A percentile compares a stretch with the other conserved stretches of the same genome.
Evolutionary conservation across 2,329 filamentous ascomycete genomes (phyloP).

Genomic region (Xylariaceae sp.): DNA sequence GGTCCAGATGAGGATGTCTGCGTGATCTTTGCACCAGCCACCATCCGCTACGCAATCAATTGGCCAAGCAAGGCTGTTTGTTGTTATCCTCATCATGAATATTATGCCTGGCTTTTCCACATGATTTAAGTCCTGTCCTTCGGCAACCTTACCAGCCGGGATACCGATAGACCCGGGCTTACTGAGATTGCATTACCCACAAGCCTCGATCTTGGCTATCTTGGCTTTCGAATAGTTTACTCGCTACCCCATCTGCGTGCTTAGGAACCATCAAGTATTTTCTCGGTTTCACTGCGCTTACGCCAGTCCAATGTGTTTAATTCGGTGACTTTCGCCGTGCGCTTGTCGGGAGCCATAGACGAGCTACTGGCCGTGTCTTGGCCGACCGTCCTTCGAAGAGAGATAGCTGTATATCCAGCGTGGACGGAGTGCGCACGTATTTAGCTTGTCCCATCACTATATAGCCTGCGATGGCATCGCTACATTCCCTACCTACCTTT

Average conservation of each 20-base stretch:
- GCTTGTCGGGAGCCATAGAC: slow-evolving; percentile 19
- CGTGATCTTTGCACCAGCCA: slow-evolving; percentile 31
- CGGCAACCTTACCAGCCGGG: neutral
- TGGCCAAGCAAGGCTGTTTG: slow-evolving; percentile 4
- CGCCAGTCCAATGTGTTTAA: slow-evolving; percentile 22
- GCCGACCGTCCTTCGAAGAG: slow-evolving; percentile 5
- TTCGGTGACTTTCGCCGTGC: slow-evolving; percentile 21
- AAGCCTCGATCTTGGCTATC: neutral
- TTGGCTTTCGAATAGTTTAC: neutral
- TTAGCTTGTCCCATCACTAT: neutral
- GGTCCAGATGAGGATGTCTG: slow-evolving; percentile 15
- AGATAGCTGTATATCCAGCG: slow-evolving; percentile 24
- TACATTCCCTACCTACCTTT: slow-evolving; percentile 41
- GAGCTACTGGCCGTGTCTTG: slow-evolving; percentile 4
- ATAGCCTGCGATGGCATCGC: slow-evolving; percentile 44
- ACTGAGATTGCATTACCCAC: slow-evolving; percentile 1
- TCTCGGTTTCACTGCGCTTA: slow-evolving; percentile 2
- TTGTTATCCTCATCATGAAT: slow-evolving; percentile 13
- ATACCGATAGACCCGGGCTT: slow-evolving; percentile 4
- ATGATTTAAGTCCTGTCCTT: neutral
- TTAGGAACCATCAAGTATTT: neutral
- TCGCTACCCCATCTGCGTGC: neutral
- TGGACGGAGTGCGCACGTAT: slow-evolving; percentile 3
- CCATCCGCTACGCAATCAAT: slow-evolving; percentile 27
- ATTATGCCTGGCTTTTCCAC: slow-evolving; percentile 10